These are phyloP conservation scores for Calonectria hongkongensis DNA, from an alignment of 2,329 filamentous ascomycete species.

Conservation along the genomic window DNA sequence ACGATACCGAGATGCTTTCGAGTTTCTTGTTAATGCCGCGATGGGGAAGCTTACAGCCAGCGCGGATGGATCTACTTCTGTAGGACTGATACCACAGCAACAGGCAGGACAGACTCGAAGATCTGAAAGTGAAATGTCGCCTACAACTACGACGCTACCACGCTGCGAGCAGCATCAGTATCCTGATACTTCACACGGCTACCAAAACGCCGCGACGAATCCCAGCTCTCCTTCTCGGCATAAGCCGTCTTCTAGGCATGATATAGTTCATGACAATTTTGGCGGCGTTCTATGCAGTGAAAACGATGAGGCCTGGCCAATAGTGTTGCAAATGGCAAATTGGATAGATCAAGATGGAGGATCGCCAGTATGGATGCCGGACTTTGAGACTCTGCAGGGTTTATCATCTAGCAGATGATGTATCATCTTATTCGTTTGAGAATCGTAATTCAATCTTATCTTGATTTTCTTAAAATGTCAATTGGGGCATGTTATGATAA, in stretches of 20 bases:
- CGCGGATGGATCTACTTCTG: not conserved
- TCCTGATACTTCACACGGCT: not conserved
- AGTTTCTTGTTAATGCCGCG: constrained; percentile 17
- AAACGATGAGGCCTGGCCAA: constrained; percentile 10
- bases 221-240: not conserved
- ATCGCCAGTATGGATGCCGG: constrained; percentile 16
- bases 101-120: not conserved
- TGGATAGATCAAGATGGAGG: constrained; percentile 21
- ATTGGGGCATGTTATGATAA: no score
- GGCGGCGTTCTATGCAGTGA: not conserved
- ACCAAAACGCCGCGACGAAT: not conserved
- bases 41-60: constrained; percentile 2
- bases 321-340: constrained; percentile 19
- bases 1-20: constrained; percentile 20
- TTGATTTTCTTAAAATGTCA: not conserved
- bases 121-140: not conserved
- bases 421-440: not conserved
- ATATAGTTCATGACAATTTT: not conserved
- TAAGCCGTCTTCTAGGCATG: not conserved
- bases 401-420: not conserved
- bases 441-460: not conserved
- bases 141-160: not conserved
- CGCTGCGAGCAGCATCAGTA: not conserved
- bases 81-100: not conserved
- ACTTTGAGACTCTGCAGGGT: constrained; percentile 19